A percentile compares a stretch with the other conserved stretches of the same genome.
phyloP scores from a whole-genome alignment of 306 rosid genomes.

The Ormosia semicastrata region DNA sequence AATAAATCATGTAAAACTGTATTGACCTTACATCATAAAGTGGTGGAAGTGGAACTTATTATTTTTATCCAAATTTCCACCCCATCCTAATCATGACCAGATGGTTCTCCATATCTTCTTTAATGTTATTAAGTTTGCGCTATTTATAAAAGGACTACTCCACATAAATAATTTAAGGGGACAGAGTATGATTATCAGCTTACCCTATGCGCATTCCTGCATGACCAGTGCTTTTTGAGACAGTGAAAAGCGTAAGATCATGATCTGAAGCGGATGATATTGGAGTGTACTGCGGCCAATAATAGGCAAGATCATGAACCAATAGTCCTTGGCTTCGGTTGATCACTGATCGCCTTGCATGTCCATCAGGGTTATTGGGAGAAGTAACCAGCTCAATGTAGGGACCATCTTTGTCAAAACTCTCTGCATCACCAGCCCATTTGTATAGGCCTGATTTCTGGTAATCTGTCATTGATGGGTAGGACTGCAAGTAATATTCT shows the following conservation, averaged over 20 bases:
- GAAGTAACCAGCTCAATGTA: constrained; percentile 87
- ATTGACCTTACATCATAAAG: no score
- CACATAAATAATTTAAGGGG: background rate
- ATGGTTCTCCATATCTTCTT: background rate
- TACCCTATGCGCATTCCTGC: constrained; percentile 94
- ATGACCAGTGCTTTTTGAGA: constrained; percentile 86
- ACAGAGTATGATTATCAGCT: background rate
- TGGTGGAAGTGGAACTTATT: background rate
- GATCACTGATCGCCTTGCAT: constrained; percentile 48
- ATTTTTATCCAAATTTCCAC: background rate
- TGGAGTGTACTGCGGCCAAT: constrained; percentile 97
- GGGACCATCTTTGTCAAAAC: constrained; percentile 48
- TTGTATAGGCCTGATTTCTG: constrained; percentile 83
- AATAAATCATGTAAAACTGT: no score
- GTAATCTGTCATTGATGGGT: constrained; percentile 67
- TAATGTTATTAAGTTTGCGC: background rate
- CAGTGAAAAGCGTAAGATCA: constrained; percentile 71
- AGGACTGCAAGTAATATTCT: constrained; percentile 56
- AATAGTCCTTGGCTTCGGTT: constrained; percentile 56
- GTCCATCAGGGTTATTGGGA: constrained; percentile 97
- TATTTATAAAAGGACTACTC: background rate
- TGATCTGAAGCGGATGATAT: constrained; percentile 58
- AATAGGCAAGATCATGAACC: constrained; percentile 85
- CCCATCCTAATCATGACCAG: background rate
- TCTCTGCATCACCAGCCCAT: constrained; percentile 82